Base-by-base conservation (phyloP, 2,329 filamentous ascomycete genomes). In the Ramularia collo-cygni region DNA sequence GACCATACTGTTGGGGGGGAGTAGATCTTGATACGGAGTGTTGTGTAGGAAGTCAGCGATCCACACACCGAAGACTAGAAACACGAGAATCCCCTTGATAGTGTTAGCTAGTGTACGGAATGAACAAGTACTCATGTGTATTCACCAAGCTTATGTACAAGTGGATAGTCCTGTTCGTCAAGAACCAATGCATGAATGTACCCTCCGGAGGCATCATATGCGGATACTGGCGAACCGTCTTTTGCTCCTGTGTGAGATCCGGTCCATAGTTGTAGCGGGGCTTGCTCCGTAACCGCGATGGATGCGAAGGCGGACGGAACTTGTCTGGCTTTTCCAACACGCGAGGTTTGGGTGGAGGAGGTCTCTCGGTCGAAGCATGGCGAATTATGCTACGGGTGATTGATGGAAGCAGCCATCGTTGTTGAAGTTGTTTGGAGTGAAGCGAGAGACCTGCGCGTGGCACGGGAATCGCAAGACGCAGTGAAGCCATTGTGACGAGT, bases 271-370 rank as follows among this genome's bases (percentile, higher is more conserved):
- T 54, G 24, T 74, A 72, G 19, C 81, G 79, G 5, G 69, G 62
- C 37, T 65, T 64, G 50, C 74, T 71, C 39, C 75, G 72, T 21
- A 87, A 74, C 5, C 83, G 74, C 15, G 83, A 70, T 9, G 84
- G 82, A 63, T 96, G 92, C 0, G 90, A 96, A 0, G 92, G 92
- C 2, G 92, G 90, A 34, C 85, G 85, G 72, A 95, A 96, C 61
- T 82, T 84, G 56, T 84, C 76, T 16, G 90, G 90, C 64, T 95
- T 87, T 55, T 85, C 85, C 50, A 98, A 80, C 4, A 87, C 75
- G 46, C 81, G 74, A 26, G 77, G 76, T 57, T 82, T 83, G 47
- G 64, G 66, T 42, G 58, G 63, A 33, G 58, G 50, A 42, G 58
- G 61, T 30, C 54, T 47, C 14, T 46, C 47, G 14, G 53, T 57